These are phyloP conservation scores for Trichoderma atroviride DNA, from an alignment of 2,329 filamentous ascomycete species.

Conservation along the genomic window DNA sequence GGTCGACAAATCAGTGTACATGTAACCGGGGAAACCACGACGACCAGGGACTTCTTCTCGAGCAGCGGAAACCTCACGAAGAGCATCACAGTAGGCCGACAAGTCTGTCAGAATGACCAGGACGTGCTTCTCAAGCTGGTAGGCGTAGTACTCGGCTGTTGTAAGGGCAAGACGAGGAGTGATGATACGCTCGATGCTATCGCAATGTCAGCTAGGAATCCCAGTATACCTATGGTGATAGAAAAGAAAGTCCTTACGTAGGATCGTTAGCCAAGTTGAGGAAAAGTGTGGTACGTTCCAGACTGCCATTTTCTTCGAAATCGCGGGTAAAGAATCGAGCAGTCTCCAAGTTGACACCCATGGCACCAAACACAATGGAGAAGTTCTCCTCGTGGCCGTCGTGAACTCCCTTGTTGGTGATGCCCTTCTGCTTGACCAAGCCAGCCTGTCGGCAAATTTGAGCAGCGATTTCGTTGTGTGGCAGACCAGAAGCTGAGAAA, in stretches of 20 bases:
- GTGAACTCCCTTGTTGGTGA: slow-evolving; percentile 90
- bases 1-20: slow-evolving; percentile 99
- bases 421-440: slow-evolving; percentile 76
- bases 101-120: slow-evolving; percentile 97
- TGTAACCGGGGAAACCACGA: slow-evolving; percentile 99
- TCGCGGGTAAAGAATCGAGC: slow-evolving; percentile 97
- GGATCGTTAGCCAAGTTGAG: slow-evolving; percentile 99
- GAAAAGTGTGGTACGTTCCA: slow-evolving; percentile 97
- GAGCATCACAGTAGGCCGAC: slow-evolving; percentile 96
- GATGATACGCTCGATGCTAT: slow-evolving; percentile 97
- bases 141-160: slow-evolving; percentile 99
- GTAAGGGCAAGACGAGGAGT: slow-evolving; percentile 97
- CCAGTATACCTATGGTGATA: neutral
- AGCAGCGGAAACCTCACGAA: slow-evolving; percentile 96
- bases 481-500: slow-evolving; percentile 96
- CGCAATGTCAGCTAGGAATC: slow-evolving; percentile 27
- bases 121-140: slow-evolving; percentile 99
- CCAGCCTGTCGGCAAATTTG: slow-evolving; percentile 98
- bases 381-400: slow-evolving; percentile 99
- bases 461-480: slow-evolving; percentile 98
- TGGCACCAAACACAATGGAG: slow-evolving; percentile 98
- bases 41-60: slow-evolving; percentile 98
- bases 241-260: slow-evolving; percentile 65
- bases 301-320: slow-evolving; percentile 98
- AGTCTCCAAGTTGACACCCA: slow-evolving; percentile 99